A percentile compares a stretch with the other conserved stretches of the same genome.
phyloP scores from a whole-genome alignment of 2,329 filamentous ascomycete genomes.

The Alternaria consortialis region DNA sequence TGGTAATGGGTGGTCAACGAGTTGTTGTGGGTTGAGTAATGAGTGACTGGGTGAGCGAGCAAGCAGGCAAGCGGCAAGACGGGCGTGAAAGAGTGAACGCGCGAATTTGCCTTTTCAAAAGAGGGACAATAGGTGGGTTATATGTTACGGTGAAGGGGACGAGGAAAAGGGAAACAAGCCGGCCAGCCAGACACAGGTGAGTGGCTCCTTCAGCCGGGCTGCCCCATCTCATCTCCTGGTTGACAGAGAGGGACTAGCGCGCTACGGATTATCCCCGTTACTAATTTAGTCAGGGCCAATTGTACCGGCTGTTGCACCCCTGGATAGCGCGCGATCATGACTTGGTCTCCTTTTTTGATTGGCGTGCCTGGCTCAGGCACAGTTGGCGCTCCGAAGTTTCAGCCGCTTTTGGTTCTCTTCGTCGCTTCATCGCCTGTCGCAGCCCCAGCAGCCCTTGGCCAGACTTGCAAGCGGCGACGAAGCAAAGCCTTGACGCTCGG shows the following conservation, averaged over 20 bases:
- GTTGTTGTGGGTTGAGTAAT: conserved; percentile 22
- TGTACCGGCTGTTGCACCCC: conserved; percentile 28
- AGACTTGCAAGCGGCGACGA: conserved; percentile 21
- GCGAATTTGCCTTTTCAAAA: conserved; percentile 37
- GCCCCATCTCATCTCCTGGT: conserved; percentile 38
- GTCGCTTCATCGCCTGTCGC: conserved; percentile 28
- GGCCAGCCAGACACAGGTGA: conserved; percentile 32
- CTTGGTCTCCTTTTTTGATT: conserved; percentile 26
- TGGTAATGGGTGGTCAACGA: conserved; percentile 7
- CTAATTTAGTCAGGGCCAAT: conserved; percentile 40
- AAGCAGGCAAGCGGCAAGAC: conserved; percentile 30
- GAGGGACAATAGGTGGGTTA: conserved; percentile 38
- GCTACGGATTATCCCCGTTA: conserved; percentile 30
- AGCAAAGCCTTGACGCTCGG: conserved; percentile 19
- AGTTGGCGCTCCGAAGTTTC: conserved; percentile 28
- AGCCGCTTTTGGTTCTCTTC: conserved; percentile 11
- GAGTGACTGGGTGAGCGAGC: conserved; percentile 40
- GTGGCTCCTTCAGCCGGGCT: conserved; percentile 30
- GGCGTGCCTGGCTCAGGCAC: conserved; percentile 45
- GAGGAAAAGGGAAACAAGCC: conserved; percentile 31
- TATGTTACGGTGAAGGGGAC: conserved; percentile 38
- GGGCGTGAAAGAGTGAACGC: conserved; percentile 53
- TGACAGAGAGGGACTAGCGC: conserved; percentile 22
- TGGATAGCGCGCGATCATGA: conserved; percentile 11
- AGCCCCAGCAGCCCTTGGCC: conserved; percentile 27